A percentile compares a stretch with the other conserved stretches of the same genome.
Evolutionary conservation across 352 stramenopile genomes (phyloP).

Genomic region (Phytophthora chlamydospora): DNA sequence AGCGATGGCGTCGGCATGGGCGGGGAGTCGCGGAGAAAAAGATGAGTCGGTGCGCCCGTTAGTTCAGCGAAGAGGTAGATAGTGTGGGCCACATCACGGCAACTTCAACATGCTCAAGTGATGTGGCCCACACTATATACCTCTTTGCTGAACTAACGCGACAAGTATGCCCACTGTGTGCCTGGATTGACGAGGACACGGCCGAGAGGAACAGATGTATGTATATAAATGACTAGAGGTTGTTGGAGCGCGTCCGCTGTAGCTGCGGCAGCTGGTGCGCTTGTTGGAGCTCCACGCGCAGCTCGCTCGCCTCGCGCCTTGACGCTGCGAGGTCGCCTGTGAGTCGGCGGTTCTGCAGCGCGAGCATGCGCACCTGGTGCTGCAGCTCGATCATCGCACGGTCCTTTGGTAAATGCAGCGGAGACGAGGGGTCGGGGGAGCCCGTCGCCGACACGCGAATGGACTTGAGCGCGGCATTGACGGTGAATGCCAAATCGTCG

Average conservation of each 20-base stretch:
- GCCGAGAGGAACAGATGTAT: not conserved
- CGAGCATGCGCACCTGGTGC: constrained; percentile 65
- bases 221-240: constrained; percentile 22
- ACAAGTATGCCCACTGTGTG: constrained; percentile 15
- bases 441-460: constrained; percentile 47
- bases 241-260: constrained; percentile 45
- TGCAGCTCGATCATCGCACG: constrained; percentile 54
- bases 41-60: constrained; percentile 1
- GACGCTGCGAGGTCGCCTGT: constrained; percentile 52
- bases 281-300: constrained; percentile 61
- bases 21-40: constrained; percentile 10
- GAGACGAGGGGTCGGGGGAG: not conserved
- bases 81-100: constrained; percentile 19
- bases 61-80: constrained; percentile 1
- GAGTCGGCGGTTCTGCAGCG: constrained; percentile 68
- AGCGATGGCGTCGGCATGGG: constrained; percentile 13
- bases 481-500: constrained; percentile 75
- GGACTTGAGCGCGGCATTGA: constrained; percentile 81
- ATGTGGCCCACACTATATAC: no score
- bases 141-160: no score
- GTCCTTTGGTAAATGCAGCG: constrained; percentile 28
- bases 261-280: constrained; percentile 50
- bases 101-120: constrained; percentile 45
- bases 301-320: constrained; percentile 58
- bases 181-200: constrained; percentile 2